Percentiles rank a stretch among this genome's conserved stretches.
Conservation (phyloP, 768 basidiomycete genomes). For the Basidioascus undulatus region DNA sequence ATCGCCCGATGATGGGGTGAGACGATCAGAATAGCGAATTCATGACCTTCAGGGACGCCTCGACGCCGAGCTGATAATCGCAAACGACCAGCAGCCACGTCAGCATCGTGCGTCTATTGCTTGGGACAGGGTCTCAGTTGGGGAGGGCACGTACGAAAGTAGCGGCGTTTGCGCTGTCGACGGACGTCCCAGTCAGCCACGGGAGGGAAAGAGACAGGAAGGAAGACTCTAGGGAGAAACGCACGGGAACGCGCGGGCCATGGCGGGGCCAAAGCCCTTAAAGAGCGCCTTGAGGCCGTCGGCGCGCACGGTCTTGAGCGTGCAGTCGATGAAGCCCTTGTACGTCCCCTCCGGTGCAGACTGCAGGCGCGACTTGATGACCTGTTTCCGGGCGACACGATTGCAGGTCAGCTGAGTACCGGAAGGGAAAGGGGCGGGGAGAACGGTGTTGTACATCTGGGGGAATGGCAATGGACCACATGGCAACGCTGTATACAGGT, state of each 20-base stretch:
- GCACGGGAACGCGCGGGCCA: conserved; percentile 40
- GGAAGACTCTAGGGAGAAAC: not conserved
- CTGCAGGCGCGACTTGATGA: conserved; percentile 83
- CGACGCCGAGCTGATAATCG: conserved; percentile 52
- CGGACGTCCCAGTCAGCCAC: not conserved
- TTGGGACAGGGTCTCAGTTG: not conserved
- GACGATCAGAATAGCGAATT: conserved; percentile 45
- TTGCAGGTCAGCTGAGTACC: not conserved
- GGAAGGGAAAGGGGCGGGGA: not conserved
- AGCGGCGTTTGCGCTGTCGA: conserved; percentile 40
- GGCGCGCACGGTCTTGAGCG: conserved; percentile 64
- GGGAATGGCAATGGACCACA: conserved; percentile 95
- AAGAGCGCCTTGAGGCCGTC: conserved; percentile 73
- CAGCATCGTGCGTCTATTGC: not conserved
- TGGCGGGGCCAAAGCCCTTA: conserved; percentile 95
- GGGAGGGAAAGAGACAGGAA: conserved; percentile 1
- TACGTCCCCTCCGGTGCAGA: conserved; percentile 97
- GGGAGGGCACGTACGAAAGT: conserved; percentile 40
- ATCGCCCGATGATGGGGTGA: too few relatives aligned
- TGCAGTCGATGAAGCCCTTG: conserved; percentile 75
- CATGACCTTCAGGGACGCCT: conserved; percentile 61
- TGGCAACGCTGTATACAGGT: too few relatives aligned
- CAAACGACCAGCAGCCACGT: not conserved
- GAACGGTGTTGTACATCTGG: conserved; percentile 45
- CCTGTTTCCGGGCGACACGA: conserved; percentile 26